Conservation (phyloP, 495 filamentous ascomycete species). For the Cercophora sp. region DNA sequence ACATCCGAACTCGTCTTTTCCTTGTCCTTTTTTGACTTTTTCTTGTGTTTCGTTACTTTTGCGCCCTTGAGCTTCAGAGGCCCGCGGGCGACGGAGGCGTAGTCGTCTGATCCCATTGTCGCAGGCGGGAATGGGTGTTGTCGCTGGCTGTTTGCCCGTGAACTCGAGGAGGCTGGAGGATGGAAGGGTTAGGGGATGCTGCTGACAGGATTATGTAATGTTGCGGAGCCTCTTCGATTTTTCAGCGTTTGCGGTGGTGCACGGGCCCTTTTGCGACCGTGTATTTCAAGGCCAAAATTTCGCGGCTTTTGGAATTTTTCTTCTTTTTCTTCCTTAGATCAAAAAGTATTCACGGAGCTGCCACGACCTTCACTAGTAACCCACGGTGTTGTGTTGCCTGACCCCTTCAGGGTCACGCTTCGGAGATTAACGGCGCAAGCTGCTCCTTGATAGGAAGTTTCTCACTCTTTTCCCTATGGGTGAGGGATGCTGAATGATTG, state of each 20-base stretch:
- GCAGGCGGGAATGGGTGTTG: not conserved
- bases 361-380: conserved; percentile 49
- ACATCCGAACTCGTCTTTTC: conserved; percentile 16
- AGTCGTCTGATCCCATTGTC: conserved; percentile 63
- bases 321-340: conserved; percentile 44
- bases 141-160: not conserved
- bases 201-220: no score
- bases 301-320: conserved; percentile 11
- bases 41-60: conserved; percentile 59
- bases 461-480: conserved; percentile 38
- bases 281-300: not conserved
- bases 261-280: not conserved
- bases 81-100: conserved; percentile 59
- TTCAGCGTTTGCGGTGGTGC: no score
- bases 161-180: not conserved
- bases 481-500: conserved; percentile 46
- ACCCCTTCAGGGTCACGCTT: conserved; percentile 39
- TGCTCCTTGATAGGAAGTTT: conserved; percentile 53
- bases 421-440: conserved; percentile 36
- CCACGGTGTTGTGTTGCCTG: conserved; percentile 51
- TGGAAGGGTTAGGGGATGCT: not conserved
- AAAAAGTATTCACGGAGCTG: conserved; percentile 50
- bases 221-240: no score
- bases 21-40: conserved; percentile 41
- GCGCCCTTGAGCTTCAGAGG: conserved; percentile 80